Evolutionary conservation across 352 stramenopile species (phyloP).

Genomic region (Aphanomyces stellatus): DNA sequence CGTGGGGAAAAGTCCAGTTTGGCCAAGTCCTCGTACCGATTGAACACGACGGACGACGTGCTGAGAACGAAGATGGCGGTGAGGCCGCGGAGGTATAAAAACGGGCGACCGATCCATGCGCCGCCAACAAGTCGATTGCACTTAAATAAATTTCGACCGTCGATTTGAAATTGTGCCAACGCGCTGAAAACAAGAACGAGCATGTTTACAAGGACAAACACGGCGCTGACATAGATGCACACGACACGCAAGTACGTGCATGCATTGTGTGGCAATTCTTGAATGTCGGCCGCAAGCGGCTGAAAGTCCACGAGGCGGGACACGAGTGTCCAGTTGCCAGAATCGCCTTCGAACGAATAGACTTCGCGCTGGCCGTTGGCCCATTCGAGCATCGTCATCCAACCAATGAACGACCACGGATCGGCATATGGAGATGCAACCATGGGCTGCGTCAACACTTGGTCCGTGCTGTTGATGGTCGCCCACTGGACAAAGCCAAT

Average conservation of each 20-base stretch:
- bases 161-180: background rate
- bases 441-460: background rate
- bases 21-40: background rate
- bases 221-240: background rate
- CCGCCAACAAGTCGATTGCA: background rate
- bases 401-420: conserved; percentile 5
- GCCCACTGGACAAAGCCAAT: background rate
- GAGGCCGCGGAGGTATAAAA: conserved; percentile 1
- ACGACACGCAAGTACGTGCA: background rate
- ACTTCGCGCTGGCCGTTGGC: background rate
- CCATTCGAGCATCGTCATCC: background rate
- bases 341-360: conserved; percentile 7
- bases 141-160: background rate
- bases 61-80: conserved; percentile 1
- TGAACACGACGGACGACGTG: background rate
- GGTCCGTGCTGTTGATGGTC: background rate
- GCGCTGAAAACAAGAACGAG: background rate
- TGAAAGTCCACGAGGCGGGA: background rate
- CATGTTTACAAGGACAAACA: background rate
- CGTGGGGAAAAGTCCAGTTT: background rate
- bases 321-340: background rate
- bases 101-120: conserved; percentile 13
- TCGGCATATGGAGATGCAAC: background rate
- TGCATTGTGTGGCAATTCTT: background rate
- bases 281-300: background rate